These are phyloP conservation scores for Achaetomium macrosporum DNA, from an alignment of 2,329 filamentous ascomycete species.

Conservation along the genomic window DNA sequence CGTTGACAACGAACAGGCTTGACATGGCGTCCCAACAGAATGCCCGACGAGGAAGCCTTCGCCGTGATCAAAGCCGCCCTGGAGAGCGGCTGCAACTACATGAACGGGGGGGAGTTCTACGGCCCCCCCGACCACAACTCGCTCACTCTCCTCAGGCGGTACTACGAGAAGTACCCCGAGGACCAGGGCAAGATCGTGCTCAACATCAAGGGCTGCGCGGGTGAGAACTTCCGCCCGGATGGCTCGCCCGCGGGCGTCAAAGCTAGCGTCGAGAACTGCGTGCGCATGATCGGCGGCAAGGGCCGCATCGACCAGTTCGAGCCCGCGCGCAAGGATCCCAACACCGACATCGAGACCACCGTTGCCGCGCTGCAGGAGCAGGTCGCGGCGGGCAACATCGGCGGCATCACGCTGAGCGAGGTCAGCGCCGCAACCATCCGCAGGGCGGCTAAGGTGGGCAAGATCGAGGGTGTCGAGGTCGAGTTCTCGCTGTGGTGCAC, in stretches of 20 bases:
- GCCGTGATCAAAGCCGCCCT: conserved; percentile 42
- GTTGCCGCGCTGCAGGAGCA: conserved; percentile 32
- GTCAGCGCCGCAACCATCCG: conserved; percentile 38
- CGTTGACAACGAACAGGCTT: conserved; percentile 14
- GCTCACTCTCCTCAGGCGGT: conserved; percentile 46
- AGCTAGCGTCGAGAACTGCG: conserved; percentile 44
- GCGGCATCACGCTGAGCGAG: conserved; percentile 39
- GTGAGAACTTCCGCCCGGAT: conserved; percentile 32
- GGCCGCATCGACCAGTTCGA: conserved; percentile 48
- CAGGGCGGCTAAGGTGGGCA: conserved; percentile 32
- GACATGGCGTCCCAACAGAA: conserved; percentile 17
- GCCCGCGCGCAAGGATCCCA: conserved; percentile 36
- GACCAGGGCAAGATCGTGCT: conserved; percentile 50
- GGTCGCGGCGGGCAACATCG: conserved; percentile 39
- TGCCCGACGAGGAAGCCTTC: conserved; percentile 33
- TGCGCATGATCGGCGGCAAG: conserved; percentile 27
- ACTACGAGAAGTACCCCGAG: conserved; percentile 51
- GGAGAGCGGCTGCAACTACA: conserved; percentile 27
- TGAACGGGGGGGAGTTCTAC: conserved; percentile 40
- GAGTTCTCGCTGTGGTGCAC: conserved; percentile 38
- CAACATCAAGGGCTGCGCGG: conserved; percentile 48
- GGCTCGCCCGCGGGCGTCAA: conserved; percentile 42
- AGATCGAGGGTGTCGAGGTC: conserved; percentile 42
- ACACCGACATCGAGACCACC: conserved; percentile 42
- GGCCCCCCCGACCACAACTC: conserved; percentile 46